Evolutionary conservation across 2,329 filamentous ascomycete genomes (phyloP), one percentile per base, ranked within the genome.

Genomic region (Phialemoniopsis sp.): DNA sequence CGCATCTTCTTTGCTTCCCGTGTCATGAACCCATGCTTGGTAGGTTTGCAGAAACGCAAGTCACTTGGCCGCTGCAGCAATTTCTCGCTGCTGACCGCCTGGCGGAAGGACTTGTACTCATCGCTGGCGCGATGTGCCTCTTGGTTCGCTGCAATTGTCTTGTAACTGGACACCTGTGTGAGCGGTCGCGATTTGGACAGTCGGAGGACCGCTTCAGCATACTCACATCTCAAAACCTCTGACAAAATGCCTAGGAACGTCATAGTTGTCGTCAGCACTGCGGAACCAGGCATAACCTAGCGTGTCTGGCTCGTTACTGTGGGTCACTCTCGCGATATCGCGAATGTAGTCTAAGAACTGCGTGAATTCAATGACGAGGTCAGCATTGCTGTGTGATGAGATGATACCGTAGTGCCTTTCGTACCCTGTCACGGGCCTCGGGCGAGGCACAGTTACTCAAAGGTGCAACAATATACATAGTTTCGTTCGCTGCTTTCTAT

Each of bases 251-350:
- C 34, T 19, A 13, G 46, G 46, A 7, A 48, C 46, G 7, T 28
- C 31, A n/a, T 46, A 37, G 30, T 46, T 48, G 28, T 46, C 46
- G 13, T 38, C 43, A 12, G 46, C 46, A 26, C 38, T 44, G 14
- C 41, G 36, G 32, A 48, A 48, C 46, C 46, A 48, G 13, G 46
- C 46, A 26, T 48, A 48, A 3, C 36, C 44, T 2, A 29, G 21
- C 13, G 35, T 41, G 21, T 40, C 33, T 4, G 34, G 38, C 36
- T 48, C 46, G 3, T 32, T 37, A 12, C 32, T 17, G 12, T 13
- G 21, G 3, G 46, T 48, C 2, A 38, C 26, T 9, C 38, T 36
- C 13, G 38, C 46, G n/a, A 48, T 42, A 14, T 36, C 40, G 5
- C 32, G 34, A 12, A 48, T 34, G 16, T 37, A 33, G 7, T 39